These are phyloP conservation scores for Penicillium samsonianum DNA, from an alignment of 495 filamentous ascomycete species.

Conservation along the genomic window DNA sequence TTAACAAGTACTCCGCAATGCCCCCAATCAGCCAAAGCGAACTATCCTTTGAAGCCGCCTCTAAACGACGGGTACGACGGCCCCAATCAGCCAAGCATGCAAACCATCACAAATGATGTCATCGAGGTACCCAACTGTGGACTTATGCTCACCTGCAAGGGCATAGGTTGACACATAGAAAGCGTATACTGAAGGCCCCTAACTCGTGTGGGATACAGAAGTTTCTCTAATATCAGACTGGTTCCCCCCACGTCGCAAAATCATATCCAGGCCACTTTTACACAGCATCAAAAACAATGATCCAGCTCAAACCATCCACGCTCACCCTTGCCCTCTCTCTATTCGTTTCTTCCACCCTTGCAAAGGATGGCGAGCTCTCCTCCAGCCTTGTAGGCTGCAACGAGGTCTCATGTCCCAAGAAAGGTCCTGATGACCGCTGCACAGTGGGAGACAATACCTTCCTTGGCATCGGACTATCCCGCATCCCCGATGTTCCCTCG, in stretches of 20 bases:
- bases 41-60: neutral
- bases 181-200: neutral
- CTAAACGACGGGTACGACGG: neutral
- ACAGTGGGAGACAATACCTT: conserved; percentile 16
- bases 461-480: conserved; percentile 18
- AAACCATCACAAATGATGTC: neutral
- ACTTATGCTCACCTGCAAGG: neutral
- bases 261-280: neutral
- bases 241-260: neutral
- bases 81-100: neutral
- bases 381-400: conserved; percentile 19
- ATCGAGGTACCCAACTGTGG: neutral
- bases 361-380: neutral
- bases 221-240: neutral
- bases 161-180: neutral
- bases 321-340: neutral
- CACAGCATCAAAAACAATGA: neutral
- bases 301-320: neutral
- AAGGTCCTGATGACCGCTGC: conserved; percentile 12
- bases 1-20: too few relatives aligned
- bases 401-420: conserved; percentile 18
- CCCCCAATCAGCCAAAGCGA: neutral
- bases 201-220: neutral
- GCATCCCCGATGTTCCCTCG: conserved; percentile 9
- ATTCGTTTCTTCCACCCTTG: neutral